Evolutionary conservation across 306 rosid genomes (phyloP), one percentile per base, ranked within the genome.

Genomic region (Trichosanthes truncata): DNA sequence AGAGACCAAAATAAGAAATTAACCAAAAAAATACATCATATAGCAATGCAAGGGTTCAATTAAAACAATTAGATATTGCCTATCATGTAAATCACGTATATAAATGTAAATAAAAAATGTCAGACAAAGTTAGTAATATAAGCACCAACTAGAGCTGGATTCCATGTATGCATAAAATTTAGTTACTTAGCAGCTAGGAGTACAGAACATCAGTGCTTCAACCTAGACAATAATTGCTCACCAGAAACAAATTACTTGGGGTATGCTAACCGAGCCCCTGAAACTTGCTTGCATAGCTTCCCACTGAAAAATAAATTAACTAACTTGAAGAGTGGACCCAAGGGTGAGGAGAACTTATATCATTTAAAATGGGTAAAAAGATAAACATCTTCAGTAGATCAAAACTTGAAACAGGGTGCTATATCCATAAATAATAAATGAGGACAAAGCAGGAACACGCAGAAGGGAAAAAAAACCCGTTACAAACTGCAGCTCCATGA

Each of bases 291-390:
- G 78, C 78, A 74, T 51, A 74, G 62, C 78, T 74, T 74, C 62
- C 78, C 78, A 74, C 62, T 74, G 63, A 74, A 74, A 74, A 74
- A 74, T 51, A 74, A 73, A 74, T 51, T 74, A 77, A 74, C 23
- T 49, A 71, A 74, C 9, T 74, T 74, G 78, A 74, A 74, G 78
- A 49, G 61, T 26, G 78, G 38, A 15, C 41, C 43, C 78, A 74
- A 29, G 25, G 18, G 23, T 31, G 17, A 74, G 40, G 78, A 51
- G 29, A 74, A 17, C 17, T 74, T 51, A 5, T n/a, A 9, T 29
- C 61, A 74, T 48, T 49, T 74, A 29, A 74, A 74, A 74, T 20
- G 45, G 61, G 62, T 51, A 33, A 51, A 74, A 31, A 74, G 49
- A n/a, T 11, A 43, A 69, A 69, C 55, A 17, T 26, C 77, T 72